Conservation (phyloP, 2,329 filamentous ascomycete species). For the Ampelomyces quisqualis region DNA sequence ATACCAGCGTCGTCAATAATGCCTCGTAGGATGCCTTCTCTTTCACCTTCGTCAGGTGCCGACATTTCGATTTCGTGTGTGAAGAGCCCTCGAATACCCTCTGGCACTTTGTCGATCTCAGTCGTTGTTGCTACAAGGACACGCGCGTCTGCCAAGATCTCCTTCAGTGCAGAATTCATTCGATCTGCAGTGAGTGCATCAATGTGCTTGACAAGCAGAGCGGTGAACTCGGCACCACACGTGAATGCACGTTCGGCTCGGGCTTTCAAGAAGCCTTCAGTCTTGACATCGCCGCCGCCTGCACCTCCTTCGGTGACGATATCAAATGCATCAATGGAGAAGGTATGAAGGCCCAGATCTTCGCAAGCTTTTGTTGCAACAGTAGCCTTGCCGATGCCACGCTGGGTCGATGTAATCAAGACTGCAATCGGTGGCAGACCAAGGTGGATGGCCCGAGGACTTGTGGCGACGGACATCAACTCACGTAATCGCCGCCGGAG, state of each 20-base stretch:
- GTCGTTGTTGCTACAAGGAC: slow-evolving; percentile 93
- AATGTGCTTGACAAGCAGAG: slow-evolving; percentile 82
- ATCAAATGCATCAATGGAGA: slow-evolving; percentile 87
- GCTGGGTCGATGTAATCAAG: slow-evolving; percentile 84
- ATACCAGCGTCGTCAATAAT: slow-evolving; percentile 76
- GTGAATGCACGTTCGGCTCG: slow-evolving; percentile 85
- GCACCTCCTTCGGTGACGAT: slow-evolving; percentile 88
- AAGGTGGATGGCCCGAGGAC: slow-evolving; percentile 79
- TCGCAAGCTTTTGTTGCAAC: slow-evolving; percentile 74
- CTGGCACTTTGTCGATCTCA: slow-evolving; percentile 90
- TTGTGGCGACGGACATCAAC: slow-evolving; percentile 84
- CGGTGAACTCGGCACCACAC: slow-evolving; percentile 81
- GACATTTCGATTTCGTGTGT: slow-evolving; percentile 93
- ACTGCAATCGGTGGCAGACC: slow-evolving; percentile 87
- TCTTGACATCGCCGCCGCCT: slow-evolving; percentile 88
- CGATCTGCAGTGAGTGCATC: slow-evolving; percentile 89
- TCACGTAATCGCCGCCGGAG: slow-evolving; percentile 70
- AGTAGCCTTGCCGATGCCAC: slow-evolving; percentile 89
- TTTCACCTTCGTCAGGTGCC: slow-evolving; percentile 87
- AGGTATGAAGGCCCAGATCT: slow-evolving; percentile 87
- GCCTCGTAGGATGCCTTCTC: slow-evolving; percentile 80
- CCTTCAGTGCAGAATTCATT: slow-evolving; percentile 80
- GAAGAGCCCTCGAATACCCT: slow-evolving; percentile 85
- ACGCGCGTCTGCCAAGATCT: slow-evolving; percentile 75
- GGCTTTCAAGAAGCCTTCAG: slow-evolving; percentile 84